These are phyloP conservation scores for Coniochaeta pulveracea DNA, from an alignment of 2,329 filamentous ascomycete species.

Conservation along the genomic window DNA sequence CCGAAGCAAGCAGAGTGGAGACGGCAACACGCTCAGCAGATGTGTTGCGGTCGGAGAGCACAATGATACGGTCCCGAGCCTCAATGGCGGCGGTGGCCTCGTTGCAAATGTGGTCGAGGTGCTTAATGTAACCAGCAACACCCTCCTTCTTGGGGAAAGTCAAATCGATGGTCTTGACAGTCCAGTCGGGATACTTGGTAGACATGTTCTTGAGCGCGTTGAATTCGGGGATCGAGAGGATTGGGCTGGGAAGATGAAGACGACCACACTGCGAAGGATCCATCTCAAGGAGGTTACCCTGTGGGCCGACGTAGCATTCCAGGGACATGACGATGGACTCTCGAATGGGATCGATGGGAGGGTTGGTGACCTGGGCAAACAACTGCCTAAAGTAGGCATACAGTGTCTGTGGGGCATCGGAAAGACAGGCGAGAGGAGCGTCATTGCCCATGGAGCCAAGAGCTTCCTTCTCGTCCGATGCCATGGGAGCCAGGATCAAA, in stretches of 20 bases:
- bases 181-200: constrained; percentile 65
- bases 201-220: constrained; percentile 75
- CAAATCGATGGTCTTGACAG: constrained; percentile 80
- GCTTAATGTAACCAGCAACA: constrained; percentile 71
- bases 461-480: constrained; percentile 92
- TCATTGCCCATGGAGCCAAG: constrained; percentile 98
- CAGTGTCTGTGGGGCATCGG: constrained; percentile 77
- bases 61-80: constrained; percentile 71
- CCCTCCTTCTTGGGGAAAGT: constrained; percentile 85
- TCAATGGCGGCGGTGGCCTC: constrained; percentile 76
- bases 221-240: constrained; percentile 83
- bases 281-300: constrained; percentile 93
- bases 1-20: constrained; percentile 77
- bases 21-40: constrained; percentile 74
- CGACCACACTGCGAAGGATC: constrained; percentile 79
- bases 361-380: constrained; percentile 96
- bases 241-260: constrained; percentile 75
- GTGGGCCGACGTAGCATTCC: constrained; percentile 90
- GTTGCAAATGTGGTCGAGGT: constrained; percentile 80
- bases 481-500: constrained; percentile 87
- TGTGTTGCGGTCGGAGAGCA: constrained; percentile 81
- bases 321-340: constrained; percentile 98
- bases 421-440: constrained; percentile 81
- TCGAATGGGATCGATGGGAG: constrained; percentile 91
- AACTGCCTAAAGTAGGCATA: constrained; percentile 97